Evolutionary conservation across 2,329 filamentous ascomycete species (phyloP), one percentile per base, ranked within the genome.

Genomic region (Clonostachys sp.): DNA sequence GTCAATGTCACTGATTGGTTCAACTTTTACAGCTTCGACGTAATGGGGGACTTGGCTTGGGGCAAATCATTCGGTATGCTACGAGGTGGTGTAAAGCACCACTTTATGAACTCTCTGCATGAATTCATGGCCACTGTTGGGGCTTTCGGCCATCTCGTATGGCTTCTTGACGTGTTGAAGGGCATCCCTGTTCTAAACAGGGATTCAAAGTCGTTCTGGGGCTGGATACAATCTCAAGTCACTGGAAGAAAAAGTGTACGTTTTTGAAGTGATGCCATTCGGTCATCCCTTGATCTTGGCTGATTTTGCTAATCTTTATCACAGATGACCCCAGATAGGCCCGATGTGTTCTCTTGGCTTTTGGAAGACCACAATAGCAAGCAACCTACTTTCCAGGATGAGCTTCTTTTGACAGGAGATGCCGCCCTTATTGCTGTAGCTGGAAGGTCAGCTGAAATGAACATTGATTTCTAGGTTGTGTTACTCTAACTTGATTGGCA

Each of bases 1-100:
- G 45, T 67, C 7, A 53, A 70, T 35, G 55, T 57, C 5, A 51
- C 62, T 3, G 53, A 54, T 8, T 64, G 61, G 60, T 63, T 66
- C 49, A 62, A 61, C 46, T 64, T 63, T n/a, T 68, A 61, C 41
- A 61, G 59, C 30, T 67, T 69, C 42, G 66, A 68, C 41, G 58
- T 67, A 6, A 70, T 70, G 64, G 66, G 64, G 6, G 62, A 70
- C 45, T 54, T 70, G 33, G 64, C 64, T 5, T 68, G 68, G 30
- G 61, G 60, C 2, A 56, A 60, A 34, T 53, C 58, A 12, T 70
- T 68, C 36, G 48, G 62, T 10, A 63, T 68, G 60, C 57, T 70
- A 34, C 51, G 50, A 41, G 41, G 51, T 4, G 56, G 57, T 3
- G 45, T 55, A 8, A 52, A 55, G 17, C 51, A 56, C 40, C 49